These are phyloP conservation scores for Neckera pumila DNA, from an alignment of 225 moss, liverwort and hornwort species.

Conservation along the genomic window DNA sequence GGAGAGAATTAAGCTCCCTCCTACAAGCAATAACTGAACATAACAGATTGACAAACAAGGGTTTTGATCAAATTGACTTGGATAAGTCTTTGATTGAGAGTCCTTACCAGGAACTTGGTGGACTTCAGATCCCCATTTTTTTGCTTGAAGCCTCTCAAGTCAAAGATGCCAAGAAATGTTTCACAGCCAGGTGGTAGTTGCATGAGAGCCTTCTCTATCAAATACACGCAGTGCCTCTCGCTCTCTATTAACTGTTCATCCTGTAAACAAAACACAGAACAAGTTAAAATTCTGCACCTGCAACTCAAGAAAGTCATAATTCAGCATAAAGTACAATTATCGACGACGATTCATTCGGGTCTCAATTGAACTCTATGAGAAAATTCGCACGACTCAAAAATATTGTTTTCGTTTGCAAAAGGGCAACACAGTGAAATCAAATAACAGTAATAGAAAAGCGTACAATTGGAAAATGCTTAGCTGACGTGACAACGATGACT, in stretches of 20 bases:
- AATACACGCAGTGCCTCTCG: slow-evolving; percentile 57
- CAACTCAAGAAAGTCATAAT: background rate
- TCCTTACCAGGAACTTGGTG: slow-evolving; percentile 58
- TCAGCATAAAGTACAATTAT: background rate
- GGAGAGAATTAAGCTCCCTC: background rate
- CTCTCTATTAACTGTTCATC: slow-evolving; percentile 43
- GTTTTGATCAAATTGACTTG: background rate
- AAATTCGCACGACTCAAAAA: background rate
- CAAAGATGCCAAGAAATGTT: slow-evolving; percentile 64
- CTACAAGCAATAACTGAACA: background rate
- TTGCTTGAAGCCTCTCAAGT: slow-evolving; percentile 58
- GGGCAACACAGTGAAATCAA: background rate
- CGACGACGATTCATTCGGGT: background rate
- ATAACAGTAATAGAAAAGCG: background rate
- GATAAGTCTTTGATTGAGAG: background rate
- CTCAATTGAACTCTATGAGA: background rate
- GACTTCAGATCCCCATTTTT: slow-evolving; percentile 70
- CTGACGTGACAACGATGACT: slow-evolving; percentile 57
- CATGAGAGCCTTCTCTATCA: slow-evolving; percentile 58
- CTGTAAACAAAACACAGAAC: background rate
- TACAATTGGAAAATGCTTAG: slow-evolving; percentile 59
- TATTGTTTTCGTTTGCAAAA: background rate
- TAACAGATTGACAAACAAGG: background rate
- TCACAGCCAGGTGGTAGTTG: slow-evolving; percentile 54
- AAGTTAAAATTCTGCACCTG: background rate